Base-by-base conservation (phyloP, 1,139 yeast species). In the Pneumocystis canis region DNA sequence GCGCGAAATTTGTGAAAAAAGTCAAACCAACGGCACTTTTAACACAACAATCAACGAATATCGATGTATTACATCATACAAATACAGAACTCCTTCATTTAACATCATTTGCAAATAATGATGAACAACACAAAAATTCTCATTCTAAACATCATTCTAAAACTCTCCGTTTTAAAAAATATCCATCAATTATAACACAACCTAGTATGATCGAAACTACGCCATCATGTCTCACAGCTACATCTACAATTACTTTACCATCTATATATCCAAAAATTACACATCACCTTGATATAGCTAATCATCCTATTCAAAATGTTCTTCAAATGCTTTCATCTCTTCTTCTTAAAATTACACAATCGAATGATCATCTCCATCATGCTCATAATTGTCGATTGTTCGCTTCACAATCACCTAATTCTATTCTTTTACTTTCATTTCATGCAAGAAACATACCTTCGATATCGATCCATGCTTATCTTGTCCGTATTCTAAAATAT, bases 381-480 rank as follows among this genome's bases (percentile, higher is more conserved):
- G 58, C 63, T 5, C 66, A 40, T 62, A 65, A 65, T 65, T 64
- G 65, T 63, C 66, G 69, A 65, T 66, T 67, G 66, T 60, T 66
- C 67, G 65, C 66, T 67, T 39, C 64, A 65, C 66, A 67, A 64
- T 32, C 71, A 6, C 80, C 82, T 70, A 79, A 80, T 69, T 84
- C 60, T 86, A 59, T 87, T 16, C 85, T 84, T 70, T 90, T 92
- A 2, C 76, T 90, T 65, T 94, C 97, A 60, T 92, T 92, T 73
- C 97, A 89, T 72, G 98, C 98, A 25, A 83, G 96, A 62, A 94
- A 90, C 72, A 84, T 92, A 18, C 99, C 99, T 0, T 96, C 95
- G 14, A 92, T 92, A 63, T 83, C 92, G 9, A 79, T 94, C 61
- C 90, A 89, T 71, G 94, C 96, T 20, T 92, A 92, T 73, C 79